A percentile compares a stretch with the other conserved stretches of the same genome.
phyloP scores from a whole-genome alignment of 768 basidiomycete species.

The Hygrophorus pudorinus region DNA sequence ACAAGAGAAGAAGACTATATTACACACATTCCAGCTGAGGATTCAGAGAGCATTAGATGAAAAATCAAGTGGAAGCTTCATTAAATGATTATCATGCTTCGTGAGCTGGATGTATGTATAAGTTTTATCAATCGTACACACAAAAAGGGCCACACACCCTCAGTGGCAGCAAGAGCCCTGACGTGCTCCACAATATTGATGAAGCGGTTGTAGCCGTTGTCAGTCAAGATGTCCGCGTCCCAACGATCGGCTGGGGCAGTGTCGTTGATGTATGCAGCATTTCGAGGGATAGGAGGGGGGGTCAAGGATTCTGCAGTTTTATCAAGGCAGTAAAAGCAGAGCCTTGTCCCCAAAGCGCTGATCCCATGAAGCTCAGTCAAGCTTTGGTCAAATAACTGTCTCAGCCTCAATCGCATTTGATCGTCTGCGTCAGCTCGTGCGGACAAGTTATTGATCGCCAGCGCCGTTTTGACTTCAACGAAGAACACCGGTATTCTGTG shows the following conservation, averaged over 20 bases:
- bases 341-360: conserved; percentile 5
- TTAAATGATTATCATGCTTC: neutral
- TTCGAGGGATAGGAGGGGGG: neutral
- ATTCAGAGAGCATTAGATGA: too few species aligned
- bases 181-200: conserved; percentile 6
- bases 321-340: conserved; percentile 3
- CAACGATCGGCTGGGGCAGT: conserved; percentile 3
- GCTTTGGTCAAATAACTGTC: neutral
- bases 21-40: too few species aligned
- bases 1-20: too few species aligned
- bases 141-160: neutral
- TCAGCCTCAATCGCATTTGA: neutral
- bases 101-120: too few species aligned
- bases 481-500: neutral
- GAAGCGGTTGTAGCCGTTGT: conserved; percentile 1
- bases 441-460: neutral
- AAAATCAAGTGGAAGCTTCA: neutral
- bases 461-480: neutral
- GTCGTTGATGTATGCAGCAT: conserved; percentile 1
- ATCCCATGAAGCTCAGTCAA: conserved; percentile 3
- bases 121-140: too few species aligned
- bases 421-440: neutral
- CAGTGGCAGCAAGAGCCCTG: conserved; percentile 1
- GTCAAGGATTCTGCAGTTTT: neutral
- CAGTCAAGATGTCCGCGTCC: conserved; percentile 3